Base-by-base conservation (phyloP, 441 rosid genomes). In the Euphorbia celastroides region DNA sequence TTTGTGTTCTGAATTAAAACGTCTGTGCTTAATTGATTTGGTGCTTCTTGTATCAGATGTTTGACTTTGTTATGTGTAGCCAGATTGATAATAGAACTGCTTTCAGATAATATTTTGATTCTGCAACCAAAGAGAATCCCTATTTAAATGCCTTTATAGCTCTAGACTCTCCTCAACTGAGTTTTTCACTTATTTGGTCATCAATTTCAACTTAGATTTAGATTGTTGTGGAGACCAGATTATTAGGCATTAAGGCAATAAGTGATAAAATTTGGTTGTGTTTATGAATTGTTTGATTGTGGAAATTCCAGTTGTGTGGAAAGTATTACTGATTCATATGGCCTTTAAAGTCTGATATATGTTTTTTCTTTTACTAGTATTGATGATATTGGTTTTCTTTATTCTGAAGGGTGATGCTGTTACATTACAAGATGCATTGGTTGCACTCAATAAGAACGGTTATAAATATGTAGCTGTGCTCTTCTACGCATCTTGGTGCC, bases 401-500 rank as follows among this genome's bases (percentile, higher is more conserved):
- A 12, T 25, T 74, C 64, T 83, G 72, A 72, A 93, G 99, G 99
- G 97, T 31, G 95, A 86, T 72, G 99, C 88, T 69, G 77, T 77
- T 72, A 83, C 88, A 55, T 71, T 93, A 74, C 95, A 70, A 44
- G 85, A 78, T 68, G 95, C 84, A 14, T 65, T 90, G 78, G 84
- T 71, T 77, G 76, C 87, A 79, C 82, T 89, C 68, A 74, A 90
- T 75, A 81, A 73, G 81, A 77, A 80, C 63, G 75, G 78, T 56
- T 76, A 79, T 66, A 79, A 77, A 19, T 85, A 85, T 58, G 92
- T 86, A 65, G 95, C 97, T 38, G 80, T 90, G 80, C 89, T 93
- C 56, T 93, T 93, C 75, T 88, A 90, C 74, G 96, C 98, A 32
- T 84, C 95, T 1, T 90, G 98, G 96, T 93, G 98, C 80, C 97